phyloP scores from a whole-genome alignment of 2,329 filamentous ascomycete species.

The Venturia effusa region DNA sequence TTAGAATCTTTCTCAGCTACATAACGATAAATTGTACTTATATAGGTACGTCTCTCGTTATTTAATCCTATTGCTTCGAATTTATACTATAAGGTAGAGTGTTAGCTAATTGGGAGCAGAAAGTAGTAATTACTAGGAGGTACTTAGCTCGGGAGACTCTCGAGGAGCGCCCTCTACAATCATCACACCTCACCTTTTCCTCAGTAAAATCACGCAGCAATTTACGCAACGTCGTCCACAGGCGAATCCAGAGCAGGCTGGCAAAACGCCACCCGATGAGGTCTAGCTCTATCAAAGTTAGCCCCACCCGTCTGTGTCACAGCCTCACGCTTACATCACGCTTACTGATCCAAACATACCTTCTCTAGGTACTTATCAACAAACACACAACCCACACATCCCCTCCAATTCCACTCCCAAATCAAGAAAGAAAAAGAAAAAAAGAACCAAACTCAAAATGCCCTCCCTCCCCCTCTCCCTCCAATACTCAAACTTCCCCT shows the following conservation, averaged over 20 bases:
- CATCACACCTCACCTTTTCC: not conserved
- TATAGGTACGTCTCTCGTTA: too few relatives aligned
- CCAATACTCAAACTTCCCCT: slow-evolving; percentile 11
- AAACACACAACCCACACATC: not conserved
- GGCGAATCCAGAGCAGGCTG: not conserved
- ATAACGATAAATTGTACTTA: too few relatives aligned
- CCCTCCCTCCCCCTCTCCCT: slow-evolving; percentile 18
- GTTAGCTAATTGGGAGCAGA: too few relatives aligned
- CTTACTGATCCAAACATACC: not conserved
- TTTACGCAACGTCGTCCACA: not conserved
- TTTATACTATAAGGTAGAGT: too few relatives aligned
- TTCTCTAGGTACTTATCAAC: too few relatives aligned
- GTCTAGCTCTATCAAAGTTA: not conserved
- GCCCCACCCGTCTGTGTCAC: too few relatives aligned
- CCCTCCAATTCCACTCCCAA: not conserved
- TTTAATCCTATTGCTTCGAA: too few relatives aligned
- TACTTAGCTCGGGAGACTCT: too few relatives aligned
- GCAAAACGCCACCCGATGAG: not conserved
- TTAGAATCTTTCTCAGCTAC: too few relatives aligned
- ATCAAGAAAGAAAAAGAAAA: too few relatives aligned
- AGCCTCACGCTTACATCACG: not conserved
- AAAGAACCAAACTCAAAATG: slow-evolving; percentile 1
- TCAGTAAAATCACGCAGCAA: not conserved
- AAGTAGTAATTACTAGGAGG: too few relatives aligned
- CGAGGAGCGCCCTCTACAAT: not conserved